Evolutionary conservation across 441 rosid genomes (phyloP).

Genomic region (Brassica hybrid): DNA sequence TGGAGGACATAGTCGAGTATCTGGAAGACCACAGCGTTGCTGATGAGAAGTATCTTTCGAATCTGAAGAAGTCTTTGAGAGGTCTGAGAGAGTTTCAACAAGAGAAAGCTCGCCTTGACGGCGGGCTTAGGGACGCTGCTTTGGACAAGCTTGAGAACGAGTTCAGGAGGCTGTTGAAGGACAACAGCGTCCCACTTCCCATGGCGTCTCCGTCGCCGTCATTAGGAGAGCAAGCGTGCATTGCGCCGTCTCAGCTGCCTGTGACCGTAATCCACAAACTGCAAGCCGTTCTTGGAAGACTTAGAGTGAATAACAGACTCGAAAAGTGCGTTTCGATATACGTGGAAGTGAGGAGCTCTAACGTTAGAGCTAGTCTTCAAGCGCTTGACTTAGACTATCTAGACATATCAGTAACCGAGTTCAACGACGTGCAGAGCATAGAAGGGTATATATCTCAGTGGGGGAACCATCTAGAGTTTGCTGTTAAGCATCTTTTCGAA

Average conservation of each 20-base stretch:
- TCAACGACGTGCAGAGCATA: slow-evolving; percentile 86
- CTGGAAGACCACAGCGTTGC: slow-evolving; percentile 87
- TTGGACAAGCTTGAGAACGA: slow-evolving; percentile 81
- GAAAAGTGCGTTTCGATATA: slow-evolving; percentile 83
- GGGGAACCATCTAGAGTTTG: slow-evolving; percentile 98
- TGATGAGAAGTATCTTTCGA: slow-evolving; percentile 70
- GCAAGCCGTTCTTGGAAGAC: slow-evolving; percentile 88
- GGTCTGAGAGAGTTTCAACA: slow-evolving; percentile 65
- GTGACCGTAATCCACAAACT: slow-evolving; percentile 85
- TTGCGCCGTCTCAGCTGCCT: slow-evolving; percentile 91
- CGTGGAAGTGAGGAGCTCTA: slow-evolving; percentile 83
- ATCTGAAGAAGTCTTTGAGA: slow-evolving; percentile 69
- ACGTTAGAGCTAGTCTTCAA: slow-evolving; percentile 89
- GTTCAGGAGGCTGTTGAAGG: slow-evolving; percentile 74
- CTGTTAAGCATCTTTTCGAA: slow-evolving; percentile 95
- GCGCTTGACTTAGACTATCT: slow-evolving; percentile 94
- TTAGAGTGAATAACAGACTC: slow-evolving; percentile 81
- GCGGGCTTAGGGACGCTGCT: slow-evolving; percentile 86
- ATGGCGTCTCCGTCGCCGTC: slow-evolving; percentile 73
- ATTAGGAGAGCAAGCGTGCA: slow-evolving; percentile 67
- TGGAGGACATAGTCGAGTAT: slow-evolving; percentile 97
- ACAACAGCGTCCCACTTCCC: slow-evolving; percentile 88
- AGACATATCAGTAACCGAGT: slow-evolving; percentile 85
- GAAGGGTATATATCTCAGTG: slow-evolving; percentile 85
- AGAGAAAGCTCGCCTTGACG: slow-evolving; percentile 63